These are phyloP conservation scores for Yarrowia sp. DNA, from an alignment of 805 yeast genomes.

Conservation along the genomic window DNA sequence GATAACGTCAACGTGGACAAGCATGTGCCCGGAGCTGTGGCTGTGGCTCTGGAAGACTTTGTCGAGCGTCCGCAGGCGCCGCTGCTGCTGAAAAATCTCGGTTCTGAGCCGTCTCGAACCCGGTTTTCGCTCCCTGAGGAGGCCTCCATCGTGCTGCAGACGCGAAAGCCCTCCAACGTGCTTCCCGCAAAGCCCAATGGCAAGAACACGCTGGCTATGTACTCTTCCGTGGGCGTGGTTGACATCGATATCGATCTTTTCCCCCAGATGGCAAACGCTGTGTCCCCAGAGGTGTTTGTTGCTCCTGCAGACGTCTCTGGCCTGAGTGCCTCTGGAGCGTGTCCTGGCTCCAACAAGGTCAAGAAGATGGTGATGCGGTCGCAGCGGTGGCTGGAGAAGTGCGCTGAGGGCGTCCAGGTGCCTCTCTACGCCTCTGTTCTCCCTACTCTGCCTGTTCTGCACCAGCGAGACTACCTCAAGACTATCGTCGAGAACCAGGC, in stretches of 20 bases:
- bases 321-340: slow-evolving; percentile 36
- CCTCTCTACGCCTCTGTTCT: slow-evolving; percentile 38
- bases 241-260: slow-evolving; percentile 34
- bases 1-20: slow-evolving; percentile 37
- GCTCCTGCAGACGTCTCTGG: slow-evolving; percentile 37
- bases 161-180: slow-evolving; percentile 38
- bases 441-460: slow-evolving; percentile 35
- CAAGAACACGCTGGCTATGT: slow-evolving; percentile 36
- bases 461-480: slow-evolving; percentile 33
- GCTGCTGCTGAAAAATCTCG: background rate
- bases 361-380: slow-evolving; percentile 41
- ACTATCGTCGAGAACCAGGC: slow-evolving; percentile 27
- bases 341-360: slow-evolving; percentile 41
- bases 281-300: slow-evolving; percentile 40
- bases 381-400: slow-evolving; percentile 37
- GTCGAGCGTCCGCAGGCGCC: slow-evolving; percentile 36
- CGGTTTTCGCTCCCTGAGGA: slow-evolving; percentile 34
- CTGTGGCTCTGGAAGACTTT: slow-evolving; percentile 42
- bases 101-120: background rate
- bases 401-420: slow-evolving; percentile 27
- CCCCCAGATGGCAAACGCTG: slow-evolving; percentile 30
- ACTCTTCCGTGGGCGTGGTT: slow-evolving; percentile 42
- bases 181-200: slow-evolving; percentile 40
- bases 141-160: slow-evolving; percentile 35
- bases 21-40: slow-evolving; percentile 33